Conservation (phyloP, 2,329 filamentous ascomycete genomes). For the Lasiodiplodia sp. region DNA sequence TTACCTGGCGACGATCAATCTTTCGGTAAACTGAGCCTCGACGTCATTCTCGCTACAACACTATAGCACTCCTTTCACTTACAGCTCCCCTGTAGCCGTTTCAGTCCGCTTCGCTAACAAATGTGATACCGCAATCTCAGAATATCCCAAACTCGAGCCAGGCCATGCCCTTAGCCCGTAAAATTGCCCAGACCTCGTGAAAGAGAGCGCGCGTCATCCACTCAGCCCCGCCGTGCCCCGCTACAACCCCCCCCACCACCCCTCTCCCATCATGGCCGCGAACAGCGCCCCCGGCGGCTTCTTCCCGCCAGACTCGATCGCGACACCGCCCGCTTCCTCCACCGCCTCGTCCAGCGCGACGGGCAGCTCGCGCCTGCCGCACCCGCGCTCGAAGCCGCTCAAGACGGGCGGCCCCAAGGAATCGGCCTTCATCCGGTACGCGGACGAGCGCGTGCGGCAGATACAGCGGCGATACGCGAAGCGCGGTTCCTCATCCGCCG, state of each 20-base stretch:
- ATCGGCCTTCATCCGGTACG: conserved; percentile 62
- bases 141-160: not conserved
- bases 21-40: not conserved
- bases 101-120: not conserved
- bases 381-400: conserved; percentile 60
- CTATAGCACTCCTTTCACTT: not conserved
- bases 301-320: conserved; percentile 9
- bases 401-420: conserved; percentile 66
- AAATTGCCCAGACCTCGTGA: not conserved
- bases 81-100: not conserved
- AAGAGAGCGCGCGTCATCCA: too few relatives aligned
- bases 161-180: not conserved
- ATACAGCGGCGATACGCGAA: conserved; percentile 63
- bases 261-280: conserved; percentile 4
- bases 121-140: not conserved
- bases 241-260: not conserved
- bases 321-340: conserved; percentile 55
- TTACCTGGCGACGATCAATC: not conserved
- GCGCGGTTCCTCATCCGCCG: conserved; percentile 39
- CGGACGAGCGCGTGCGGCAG: conserved; percentile 60
- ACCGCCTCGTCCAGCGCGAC: conserved; percentile 50
- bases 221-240: not conserved
- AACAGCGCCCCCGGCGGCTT: conserved; percentile 21
- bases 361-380: conserved; percentile 54
- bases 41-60: conserved; percentile 3